These are phyloP conservation scores for Huntiella omanensis DNA, from an alignment of 2,329 filamentous ascomycete species.

Conservation along the genomic window DNA sequence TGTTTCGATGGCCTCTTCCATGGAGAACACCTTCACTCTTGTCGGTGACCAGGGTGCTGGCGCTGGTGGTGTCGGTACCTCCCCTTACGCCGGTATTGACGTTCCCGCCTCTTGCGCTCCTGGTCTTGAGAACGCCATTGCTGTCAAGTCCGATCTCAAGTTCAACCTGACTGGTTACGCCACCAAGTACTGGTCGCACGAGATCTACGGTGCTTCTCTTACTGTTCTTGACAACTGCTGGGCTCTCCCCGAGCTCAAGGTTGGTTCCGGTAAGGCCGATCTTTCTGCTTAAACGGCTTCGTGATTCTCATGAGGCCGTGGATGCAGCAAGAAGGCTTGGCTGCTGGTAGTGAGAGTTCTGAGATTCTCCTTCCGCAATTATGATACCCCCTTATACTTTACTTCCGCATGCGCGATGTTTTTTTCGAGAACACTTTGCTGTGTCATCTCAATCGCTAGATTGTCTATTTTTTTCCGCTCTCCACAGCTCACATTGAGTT, in stretches of 20 bases:
- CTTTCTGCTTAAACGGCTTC: neutral
- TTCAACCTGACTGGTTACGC: conserved; percentile 2
- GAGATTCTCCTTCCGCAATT: neutral
- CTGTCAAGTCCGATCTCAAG: conserved; percentile 1
- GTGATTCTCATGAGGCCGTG: neutral
- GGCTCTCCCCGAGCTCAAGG: neutral
- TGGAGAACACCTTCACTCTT: conserved; percentile 19
- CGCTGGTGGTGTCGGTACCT: neutral
- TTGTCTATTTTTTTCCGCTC: neutral
- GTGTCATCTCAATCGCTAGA: neutral
- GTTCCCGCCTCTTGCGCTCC: neutral
- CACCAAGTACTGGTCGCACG: conserved; percentile 1
- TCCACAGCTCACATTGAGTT: neutral
- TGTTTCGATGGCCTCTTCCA: conserved; percentile 19
- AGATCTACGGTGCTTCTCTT: neutral
- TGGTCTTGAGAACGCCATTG: conserved; percentile 5
- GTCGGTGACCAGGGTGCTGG: neutral
- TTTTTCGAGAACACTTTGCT: neutral
- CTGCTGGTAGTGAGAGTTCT: neutral
- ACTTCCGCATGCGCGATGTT: neutral
- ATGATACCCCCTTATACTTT: neutral
- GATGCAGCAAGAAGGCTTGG: neutral
- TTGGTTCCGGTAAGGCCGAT: neutral
- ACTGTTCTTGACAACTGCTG: conserved; percentile 5
- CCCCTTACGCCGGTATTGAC: neutral